A percentile compares a stretch with the other conserved stretches of the same genome.
Conservation (phyloP, 2,329 filamentous ascomycete genomes). For the Talaromyces pinophilus region DNA sequence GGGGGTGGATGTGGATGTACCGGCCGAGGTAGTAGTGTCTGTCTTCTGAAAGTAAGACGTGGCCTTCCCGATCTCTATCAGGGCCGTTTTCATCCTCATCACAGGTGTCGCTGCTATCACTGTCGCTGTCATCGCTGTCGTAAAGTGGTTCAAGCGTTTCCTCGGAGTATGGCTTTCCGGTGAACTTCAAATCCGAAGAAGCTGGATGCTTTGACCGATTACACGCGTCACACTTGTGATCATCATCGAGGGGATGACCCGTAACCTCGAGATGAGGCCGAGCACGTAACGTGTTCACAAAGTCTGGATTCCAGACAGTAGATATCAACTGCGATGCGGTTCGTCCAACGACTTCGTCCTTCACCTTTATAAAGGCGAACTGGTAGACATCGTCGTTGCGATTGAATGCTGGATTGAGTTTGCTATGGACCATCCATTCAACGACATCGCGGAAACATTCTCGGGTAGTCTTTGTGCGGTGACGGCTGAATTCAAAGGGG, state of each 20-base stretch:
- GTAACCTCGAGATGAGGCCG: slow-evolving; percentile 62
- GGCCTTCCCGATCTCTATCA: slow-evolving; percentile 38
- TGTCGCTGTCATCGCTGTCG: slow-evolving; percentile 48
- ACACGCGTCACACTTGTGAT: slow-evolving; percentile 67
- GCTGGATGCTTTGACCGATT: slow-evolving; percentile 69
- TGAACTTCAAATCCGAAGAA: slow-evolving; percentile 63
- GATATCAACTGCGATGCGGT: slow-evolving; percentile 72
- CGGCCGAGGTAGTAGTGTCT: slow-evolving; percentile 57
- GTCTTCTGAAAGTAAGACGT: slow-evolving; percentile 47
- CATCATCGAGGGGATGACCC: slow-evolving; percentile 45
- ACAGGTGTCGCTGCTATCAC: slow-evolving; percentile 32
- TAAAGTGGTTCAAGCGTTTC: slow-evolving; percentile 65
- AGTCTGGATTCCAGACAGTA: slow-evolving; percentile 67
- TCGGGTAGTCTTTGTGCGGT: slow-evolving; percentile 66
- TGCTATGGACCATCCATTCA: slow-evolving; percentile 80
- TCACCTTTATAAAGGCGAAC: slow-evolving; percentile 69
- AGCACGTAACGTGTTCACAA: slow-evolving; percentile 65
- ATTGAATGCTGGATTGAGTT: slow-evolving; percentile 70
- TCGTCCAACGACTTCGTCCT: slow-evolving; percentile 68
- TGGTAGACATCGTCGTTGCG: slow-evolving; percentile 64
- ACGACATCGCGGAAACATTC: slow-evolving; percentile 73
- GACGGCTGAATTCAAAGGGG: slow-evolving; percentile 68
- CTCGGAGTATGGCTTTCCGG: slow-evolving; percentile 66
- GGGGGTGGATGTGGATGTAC: slow-evolving; percentile 31
- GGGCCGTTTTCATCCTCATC: not conserved